phyloP scores from a whole-genome alignment of 2,329 filamentous ascomycete species.

The Zasmidium citrigriseum region DNA sequence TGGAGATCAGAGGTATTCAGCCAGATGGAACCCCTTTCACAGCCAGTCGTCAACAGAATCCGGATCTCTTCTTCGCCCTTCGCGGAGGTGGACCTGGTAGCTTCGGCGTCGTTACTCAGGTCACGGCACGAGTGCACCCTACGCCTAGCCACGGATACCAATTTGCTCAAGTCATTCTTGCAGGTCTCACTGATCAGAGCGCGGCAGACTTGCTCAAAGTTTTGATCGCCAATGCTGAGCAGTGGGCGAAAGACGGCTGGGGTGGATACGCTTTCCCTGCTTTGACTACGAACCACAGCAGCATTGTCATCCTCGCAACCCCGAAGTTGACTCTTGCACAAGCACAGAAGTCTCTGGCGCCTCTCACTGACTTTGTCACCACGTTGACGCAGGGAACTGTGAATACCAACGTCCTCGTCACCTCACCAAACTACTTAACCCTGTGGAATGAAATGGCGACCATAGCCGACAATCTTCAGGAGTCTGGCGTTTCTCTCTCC shows the following conservation, averaged over 20 bases:
- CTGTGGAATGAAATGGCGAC: not conserved
- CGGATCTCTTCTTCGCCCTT: constrained; percentile 55
- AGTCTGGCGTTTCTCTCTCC: not conserved
- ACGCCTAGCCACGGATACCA: constrained; percentile 5
- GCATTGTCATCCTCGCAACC: constrained; percentile 6
- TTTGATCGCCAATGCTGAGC: constrained; percentile 8
- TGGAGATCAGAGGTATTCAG: constrained; percentile 22
- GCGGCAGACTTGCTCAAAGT: constrained; percentile 5
- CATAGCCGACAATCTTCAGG: not conserved
- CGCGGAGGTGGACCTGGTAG: constrained; percentile 53
- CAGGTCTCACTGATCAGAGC: not conserved
- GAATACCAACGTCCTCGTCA: not conserved
- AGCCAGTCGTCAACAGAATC: constrained; percentile 35
- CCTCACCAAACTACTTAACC: not conserved
- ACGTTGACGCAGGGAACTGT: constrained; percentile 4
- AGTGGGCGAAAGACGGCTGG: constrained; percentile 14
- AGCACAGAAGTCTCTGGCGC: constrained; percentile 5
- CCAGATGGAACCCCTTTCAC: constrained; percentile 16
- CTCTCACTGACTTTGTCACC: constrained; percentile 8
- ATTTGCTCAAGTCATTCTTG: constrained; percentile 2
- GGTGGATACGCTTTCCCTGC: constrained; percentile 13
- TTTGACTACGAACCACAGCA: not conserved
- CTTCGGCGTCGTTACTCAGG: constrained; percentile 9
- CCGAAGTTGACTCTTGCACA: constrained; percentile 11
- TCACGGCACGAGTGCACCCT: not conserved